Evolutionary conservation across 2,329 filamentous ascomycete species (phyloP).

Genomic region (Neurospora sp.): DNA sequence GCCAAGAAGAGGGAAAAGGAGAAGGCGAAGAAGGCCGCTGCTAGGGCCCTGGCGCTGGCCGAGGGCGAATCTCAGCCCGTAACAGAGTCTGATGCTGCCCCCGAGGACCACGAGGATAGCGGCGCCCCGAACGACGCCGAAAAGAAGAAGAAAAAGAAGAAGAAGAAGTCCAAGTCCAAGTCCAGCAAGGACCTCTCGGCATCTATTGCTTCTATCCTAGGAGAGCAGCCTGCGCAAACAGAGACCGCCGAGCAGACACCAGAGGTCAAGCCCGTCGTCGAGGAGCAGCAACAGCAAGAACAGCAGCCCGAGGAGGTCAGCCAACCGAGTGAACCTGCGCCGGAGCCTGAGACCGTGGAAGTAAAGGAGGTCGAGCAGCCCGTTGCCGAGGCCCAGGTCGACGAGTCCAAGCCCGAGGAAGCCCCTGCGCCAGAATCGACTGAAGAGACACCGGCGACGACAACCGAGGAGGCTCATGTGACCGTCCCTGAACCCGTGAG

Average conservation of each 20-base stretch:
- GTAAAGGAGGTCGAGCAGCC: conserved; percentile 6
- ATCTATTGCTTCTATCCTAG: background rate
- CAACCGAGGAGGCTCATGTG: conserved; percentile 1
- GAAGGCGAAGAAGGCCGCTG: conserved; percentile 9
- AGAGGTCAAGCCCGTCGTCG: background rate
- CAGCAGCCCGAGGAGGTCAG: background rate
- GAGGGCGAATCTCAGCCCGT: conserved; percentile 9
- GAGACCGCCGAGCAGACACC: conserved; percentile 7
- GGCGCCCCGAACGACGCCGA: conserved; percentile 2
- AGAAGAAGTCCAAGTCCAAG: conserved; percentile 11
- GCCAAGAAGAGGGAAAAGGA: conserved; percentile 16
- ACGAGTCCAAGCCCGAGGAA: conserved; percentile 5
- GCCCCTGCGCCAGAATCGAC: conserved; percentile 1
- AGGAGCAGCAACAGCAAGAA: background rate
- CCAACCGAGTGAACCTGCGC: background rate
- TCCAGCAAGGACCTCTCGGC: conserved; percentile 7
- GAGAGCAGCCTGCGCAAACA: background rate
- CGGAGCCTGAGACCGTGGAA: conserved; percentile 1
- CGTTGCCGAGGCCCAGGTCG: conserved; percentile 2
- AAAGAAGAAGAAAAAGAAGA: conserved; percentile 16
- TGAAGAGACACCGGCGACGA: conserved; percentile 4
- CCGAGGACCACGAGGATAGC: conserved; percentile 11
- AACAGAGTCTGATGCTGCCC: conserved; percentile 7
- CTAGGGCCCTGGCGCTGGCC: background rate
- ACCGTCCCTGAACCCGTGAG: background rate